Percentiles rank a stretch among this genome's conserved stretches.
Conservation (phyloP, 768 basidiomycete species). For the Fibroporia radiculosa region DNA sequence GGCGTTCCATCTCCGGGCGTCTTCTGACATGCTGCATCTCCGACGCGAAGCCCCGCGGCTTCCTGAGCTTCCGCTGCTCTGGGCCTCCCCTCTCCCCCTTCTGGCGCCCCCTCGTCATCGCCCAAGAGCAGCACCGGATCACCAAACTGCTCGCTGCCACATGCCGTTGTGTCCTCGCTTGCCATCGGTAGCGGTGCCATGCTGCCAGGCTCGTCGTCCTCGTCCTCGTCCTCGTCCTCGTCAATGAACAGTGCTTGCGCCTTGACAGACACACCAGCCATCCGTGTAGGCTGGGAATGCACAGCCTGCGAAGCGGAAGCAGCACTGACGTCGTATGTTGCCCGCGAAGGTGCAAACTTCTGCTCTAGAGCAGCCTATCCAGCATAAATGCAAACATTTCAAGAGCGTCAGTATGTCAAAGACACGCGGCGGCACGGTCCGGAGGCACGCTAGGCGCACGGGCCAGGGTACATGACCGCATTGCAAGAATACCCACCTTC, state of each 20-base stretch:
- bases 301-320: neutral
- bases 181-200: conserved; percentile 1
- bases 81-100: no score
- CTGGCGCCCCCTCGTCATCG: no score
- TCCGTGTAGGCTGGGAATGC: neutral
- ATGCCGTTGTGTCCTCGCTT: no score
- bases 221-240: conserved; percentile 9
- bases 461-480: no score
- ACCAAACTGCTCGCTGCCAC: no score
- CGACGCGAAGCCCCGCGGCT: no score
- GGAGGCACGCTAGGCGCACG: no score
- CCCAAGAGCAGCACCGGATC: neutral
- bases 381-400: neutral
- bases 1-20: no score
- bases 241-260: conserved; percentile 16
- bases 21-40: no score
- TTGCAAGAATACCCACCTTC: conserved; percentile 44
- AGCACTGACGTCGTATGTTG: conserved; percentile 53
- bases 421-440: no score
- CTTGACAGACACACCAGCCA: neutral
- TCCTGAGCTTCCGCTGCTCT: no score
- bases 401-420: no score
- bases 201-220: neutral
- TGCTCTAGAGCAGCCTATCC: conserved; percentile 57
- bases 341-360: conserved; percentile 60